Conservation (phyloP, 345 rosid species). For the Clausena lansium region DNA sequence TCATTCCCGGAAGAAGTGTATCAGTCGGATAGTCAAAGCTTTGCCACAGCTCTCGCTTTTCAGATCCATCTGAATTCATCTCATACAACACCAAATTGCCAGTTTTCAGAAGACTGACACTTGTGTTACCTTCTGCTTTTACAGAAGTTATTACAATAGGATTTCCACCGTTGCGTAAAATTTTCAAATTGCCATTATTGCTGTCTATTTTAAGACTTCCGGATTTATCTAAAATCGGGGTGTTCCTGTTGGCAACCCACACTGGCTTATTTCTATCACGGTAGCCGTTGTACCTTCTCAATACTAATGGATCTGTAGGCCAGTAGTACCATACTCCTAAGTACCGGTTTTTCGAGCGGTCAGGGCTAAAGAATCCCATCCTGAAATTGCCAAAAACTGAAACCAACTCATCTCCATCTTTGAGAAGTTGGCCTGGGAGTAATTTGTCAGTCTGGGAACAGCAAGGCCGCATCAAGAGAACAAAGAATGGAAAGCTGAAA, state of each 20-base stretch:
- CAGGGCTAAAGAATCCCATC: slow-evolving; percentile 15
- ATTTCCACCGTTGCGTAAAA: neutral
- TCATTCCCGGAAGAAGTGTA: slow-evolving; percentile 39
- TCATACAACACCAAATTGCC: slow-evolving; percentile 40
- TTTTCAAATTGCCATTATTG: slow-evolving; percentile 12
- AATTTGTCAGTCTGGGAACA: slow-evolving; percentile 6
- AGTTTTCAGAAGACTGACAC: neutral
- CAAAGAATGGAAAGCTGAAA: neutral
- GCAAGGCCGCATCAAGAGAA: neutral
- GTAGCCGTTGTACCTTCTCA: neutral
- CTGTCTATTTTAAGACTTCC: slow-evolving; percentile 1
- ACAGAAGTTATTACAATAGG: neutral
- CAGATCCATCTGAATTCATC: slow-evolving; percentile 28
- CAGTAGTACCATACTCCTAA: neutral
- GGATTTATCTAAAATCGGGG: neutral
- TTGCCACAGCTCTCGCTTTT: slow-evolving; percentile 15
- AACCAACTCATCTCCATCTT: neutral
- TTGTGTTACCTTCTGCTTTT: neutral
- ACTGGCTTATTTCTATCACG: neutral
- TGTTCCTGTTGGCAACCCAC: neutral
- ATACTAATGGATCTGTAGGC: neutral
- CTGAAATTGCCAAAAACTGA: slow-evolving; percentile 13
- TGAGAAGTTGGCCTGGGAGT: slow-evolving; percentile 13
- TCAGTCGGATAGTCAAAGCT: slow-evolving; percentile 13
- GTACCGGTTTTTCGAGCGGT: neutral